Conservation (phyloP, 129 eudicot genomes). For the Helianthus annuus region HanXRQr2.0-SUNRISE NC_035441.2:174203615-174204114, state of each 20-base stretch:
- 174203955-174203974: slow-evolving; percentile 27
- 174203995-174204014: slow-evolving; percentile 15
- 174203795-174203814: slow-evolving; percentile 35
- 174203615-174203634: slow-evolving; percentile 4
- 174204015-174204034: neutral
- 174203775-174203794: slow-evolving; percentile 38
- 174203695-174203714: slow-evolving; percentile 28
- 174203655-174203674: slow-evolving; percentile 21
- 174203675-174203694: slow-evolving; percentile 13
- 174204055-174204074: neutral
- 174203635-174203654: slow-evolving; percentile 2
- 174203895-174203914: slow-evolving; percentile 19
- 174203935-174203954: slow-evolving; percentile 33
- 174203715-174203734: slow-evolving; percentile 41
- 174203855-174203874: slow-evolving; percentile 32
- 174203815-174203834: slow-evolving; percentile 8
- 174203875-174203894: slow-evolving; percentile 19
- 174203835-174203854: slow-evolving; percentile 33
- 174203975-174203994: slow-evolving; percentile 19
- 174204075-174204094: slow-evolving; percentile 1
- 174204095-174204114: neutral
- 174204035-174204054: slow-evolving; percentile 21
- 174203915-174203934: slow-evolving; percentile 37
- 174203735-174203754: slow-evolving; percentile 27
- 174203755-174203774: slow-evolving; percentile 31